phyloP scores from a whole-genome alignment of 257 asterid genomes.

The Mentha longifolia region DNA sequence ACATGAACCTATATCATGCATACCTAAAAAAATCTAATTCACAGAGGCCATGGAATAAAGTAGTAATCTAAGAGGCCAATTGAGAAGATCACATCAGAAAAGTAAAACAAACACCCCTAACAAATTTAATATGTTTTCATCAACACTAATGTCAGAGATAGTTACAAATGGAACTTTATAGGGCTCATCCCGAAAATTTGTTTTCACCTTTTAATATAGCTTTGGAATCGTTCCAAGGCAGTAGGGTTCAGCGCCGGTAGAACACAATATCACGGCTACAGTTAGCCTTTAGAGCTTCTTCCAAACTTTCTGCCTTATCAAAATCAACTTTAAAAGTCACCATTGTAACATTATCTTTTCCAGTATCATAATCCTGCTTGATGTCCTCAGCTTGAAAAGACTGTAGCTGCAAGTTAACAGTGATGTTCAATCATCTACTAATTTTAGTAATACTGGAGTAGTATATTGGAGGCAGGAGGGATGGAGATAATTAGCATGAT shows the following conservation, averaged over 20 bases:
- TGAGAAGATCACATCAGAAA: background rate
- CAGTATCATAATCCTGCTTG: slow-evolving; percentile 93
- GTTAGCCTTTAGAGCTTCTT: slow-evolving; percentile 76
- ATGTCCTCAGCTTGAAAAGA: slow-evolving; percentile 84
- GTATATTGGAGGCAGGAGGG: background rate
- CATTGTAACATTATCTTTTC: slow-evolving; percentile 76
- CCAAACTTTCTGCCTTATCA: slow-evolving; percentile 69
- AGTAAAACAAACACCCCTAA: background rate
- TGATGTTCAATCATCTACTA: background rate
- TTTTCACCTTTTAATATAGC: background rate
- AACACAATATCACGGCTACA: slow-evolving; percentile 84
- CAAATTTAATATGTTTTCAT: background rate
- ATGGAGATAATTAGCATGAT: background rate
- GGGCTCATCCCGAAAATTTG: background rate
- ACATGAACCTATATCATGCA: slow-evolving; percentile 12
- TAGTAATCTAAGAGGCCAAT: background rate
- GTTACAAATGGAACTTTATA: slow-evolving; percentile 21
- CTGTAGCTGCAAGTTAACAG: slow-evolving; percentile 69
- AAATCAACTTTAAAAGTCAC: slow-evolving; percentile 87
- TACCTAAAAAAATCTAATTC: background rate
- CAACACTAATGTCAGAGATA: slow-evolving; percentile 10
- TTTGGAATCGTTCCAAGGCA: background rate
- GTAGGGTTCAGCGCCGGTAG: slow-evolving; percentile 50
- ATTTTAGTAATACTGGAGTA: background rate
- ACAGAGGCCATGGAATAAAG: background rate